Base-by-base conservation (phyloP, 2,329 filamentous ascomycete genomes). In the Arthrobotrys entomopaga region DNA sequence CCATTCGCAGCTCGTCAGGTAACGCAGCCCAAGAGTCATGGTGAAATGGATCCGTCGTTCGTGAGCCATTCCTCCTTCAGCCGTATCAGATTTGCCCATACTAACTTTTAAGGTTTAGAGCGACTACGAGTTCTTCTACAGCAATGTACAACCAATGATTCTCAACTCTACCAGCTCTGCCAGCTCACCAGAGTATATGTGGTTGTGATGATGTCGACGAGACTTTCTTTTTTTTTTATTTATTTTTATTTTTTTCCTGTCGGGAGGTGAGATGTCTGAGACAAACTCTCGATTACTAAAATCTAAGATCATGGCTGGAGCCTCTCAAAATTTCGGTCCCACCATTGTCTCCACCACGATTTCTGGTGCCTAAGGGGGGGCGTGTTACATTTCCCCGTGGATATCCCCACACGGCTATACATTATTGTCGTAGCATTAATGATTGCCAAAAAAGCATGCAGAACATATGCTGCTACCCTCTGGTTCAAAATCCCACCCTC, bases 31-130 rank as follows among this genome's bases (percentile, higher is more conserved):
- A 73, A 66, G 56, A 63, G 57, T 50, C 54, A 64, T 24, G 50
- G 60, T 60, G 61, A 73, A 66, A 73, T 73, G 69, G 69, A 73
- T 58, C 61, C 61, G 69, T 73, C 69, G 69, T 73, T 73, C 69
- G 69, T 73, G 69, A 73, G 69, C 69, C 69, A 73, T 22, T 73
- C 57, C 49, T 60, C 58, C 56, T 59, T 19, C 42, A 19, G 42
- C 42, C 19, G 34, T 46, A 40, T 42, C 19, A 22, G 34, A 42
- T 54, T 56, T 46, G 56, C 43, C 43, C 13, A 43, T 65, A n/a
- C 69, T 73, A 73, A 73, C 61, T 72, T 7, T 53, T 20, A n/a
- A 60, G 53, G 43, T 57, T 19, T 65, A 73, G 69, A 57, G 50
- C 61, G 69, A 73, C 48, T 73, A 73, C 69, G 69, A 73, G 54